Percentiles rank a stretch among this genome's conserved stretches.
Conservation (phyloP, 2,329 filamentous ascomycete genomes). For the Gnomoniopsis smithogilvyi region DNA sequence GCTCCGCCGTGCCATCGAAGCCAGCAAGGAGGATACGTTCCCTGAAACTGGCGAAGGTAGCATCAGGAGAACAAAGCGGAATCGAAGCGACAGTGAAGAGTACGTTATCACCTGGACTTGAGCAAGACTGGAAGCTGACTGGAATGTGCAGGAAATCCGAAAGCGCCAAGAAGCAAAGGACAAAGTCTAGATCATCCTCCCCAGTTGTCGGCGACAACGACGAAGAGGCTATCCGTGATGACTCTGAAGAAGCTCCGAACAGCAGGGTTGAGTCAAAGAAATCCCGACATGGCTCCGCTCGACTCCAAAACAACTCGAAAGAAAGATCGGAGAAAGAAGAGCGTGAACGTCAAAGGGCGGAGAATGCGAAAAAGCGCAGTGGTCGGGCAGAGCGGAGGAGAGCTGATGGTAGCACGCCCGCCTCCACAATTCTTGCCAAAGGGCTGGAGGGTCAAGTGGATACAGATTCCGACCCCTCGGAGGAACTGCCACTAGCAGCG, state of each 20-base stretch:
- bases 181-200: slow-evolving; percentile 69
- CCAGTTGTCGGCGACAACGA: slow-evolving; percentile 47
- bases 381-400: slow-evolving; percentile 77
- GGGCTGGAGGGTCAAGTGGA: slow-evolving; percentile 33
- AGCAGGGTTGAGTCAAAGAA: slow-evolving; percentile 56
- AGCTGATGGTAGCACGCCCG: slow-evolving; percentile 63
- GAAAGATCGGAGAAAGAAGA: slow-evolving; percentile 70
- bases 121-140: slow-evolving; percentile 15
- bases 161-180: slow-evolving; percentile 77
- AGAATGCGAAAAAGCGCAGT: slow-evolving; percentile 77
- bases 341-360: slow-evolving; percentile 67
- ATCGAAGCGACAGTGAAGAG: slow-evolving; percentile 91
- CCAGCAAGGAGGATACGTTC: slow-evolving; percentile 80
- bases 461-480: slow-evolving; percentile 68
- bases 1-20: slow-evolving; percentile 84
- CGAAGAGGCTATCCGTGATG: slow-evolving; percentile 48
- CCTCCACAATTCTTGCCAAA: slow-evolving; percentile 22
- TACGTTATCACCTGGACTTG: slow-evolving; percentile 49
- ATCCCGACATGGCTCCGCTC: slow-evolving; percentile 49
- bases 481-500: slow-evolving; percentile 58
- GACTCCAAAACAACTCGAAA: slow-evolving; percentile 45
- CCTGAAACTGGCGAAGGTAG: slow-evolving; percentile 50
- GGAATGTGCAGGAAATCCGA: slow-evolving; percentile 59
- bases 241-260: slow-evolving; percentile 68
- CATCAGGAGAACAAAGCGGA: slow-evolving; percentile 72